Conservation (phyloP, 768 basidiomycete species). For the Floccularia luteovirens region DNA sequence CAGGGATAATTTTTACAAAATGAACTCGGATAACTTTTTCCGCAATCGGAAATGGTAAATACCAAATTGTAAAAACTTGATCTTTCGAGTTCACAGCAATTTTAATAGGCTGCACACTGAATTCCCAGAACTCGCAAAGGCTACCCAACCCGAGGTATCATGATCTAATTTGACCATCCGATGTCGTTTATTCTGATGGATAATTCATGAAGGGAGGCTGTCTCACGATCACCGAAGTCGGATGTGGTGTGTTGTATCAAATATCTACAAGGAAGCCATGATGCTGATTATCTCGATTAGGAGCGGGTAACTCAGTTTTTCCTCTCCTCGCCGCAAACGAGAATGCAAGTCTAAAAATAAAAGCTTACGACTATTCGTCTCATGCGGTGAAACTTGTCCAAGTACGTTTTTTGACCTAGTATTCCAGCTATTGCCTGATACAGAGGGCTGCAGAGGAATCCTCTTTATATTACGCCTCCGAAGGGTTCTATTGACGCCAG, state of each 20-base stretch:
- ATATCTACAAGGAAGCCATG: slow-evolving; percentile 3
- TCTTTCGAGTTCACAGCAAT: background rate
- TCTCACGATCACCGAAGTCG: slow-evolving; percentile 70
- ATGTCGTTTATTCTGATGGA: slow-evolving; percentile 5
- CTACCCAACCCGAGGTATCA: slow-evolving; percentile 56
- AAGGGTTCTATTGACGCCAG: slow-evolving; percentile 67
- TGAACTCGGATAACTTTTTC: slow-evolving; percentile 85
- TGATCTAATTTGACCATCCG: background rate
- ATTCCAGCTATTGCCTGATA: background rate
- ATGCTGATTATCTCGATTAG: slow-evolving; percentile 27
- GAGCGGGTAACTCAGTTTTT: slow-evolving; percentile 93
- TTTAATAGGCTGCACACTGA: slow-evolving; percentile 77
- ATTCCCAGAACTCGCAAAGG: slow-evolving; percentile 80
- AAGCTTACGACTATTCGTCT: slow-evolving; percentile 86
- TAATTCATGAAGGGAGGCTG: slow-evolving; percentile 55
- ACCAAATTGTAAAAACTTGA: background rate
- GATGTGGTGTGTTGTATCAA: slow-evolving; percentile 58
- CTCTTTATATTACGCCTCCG: slow-evolving; percentile 60
- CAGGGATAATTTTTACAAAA: slow-evolving; percentile 94
- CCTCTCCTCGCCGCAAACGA: slow-evolving; percentile 78
- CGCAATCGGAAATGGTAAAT: slow-evolving; percentile 83
- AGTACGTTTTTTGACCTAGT: slow-evolving; percentile 25
- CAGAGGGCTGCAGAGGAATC: slow-evolving; percentile 45
- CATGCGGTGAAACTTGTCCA: slow-evolving; percentile 89
- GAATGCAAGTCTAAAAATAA: slow-evolving; percentile 68